phyloP scores from a whole-genome alignment of 768 basidiomycete genomes.

The Termitomyces eurrhizus region DNA sequence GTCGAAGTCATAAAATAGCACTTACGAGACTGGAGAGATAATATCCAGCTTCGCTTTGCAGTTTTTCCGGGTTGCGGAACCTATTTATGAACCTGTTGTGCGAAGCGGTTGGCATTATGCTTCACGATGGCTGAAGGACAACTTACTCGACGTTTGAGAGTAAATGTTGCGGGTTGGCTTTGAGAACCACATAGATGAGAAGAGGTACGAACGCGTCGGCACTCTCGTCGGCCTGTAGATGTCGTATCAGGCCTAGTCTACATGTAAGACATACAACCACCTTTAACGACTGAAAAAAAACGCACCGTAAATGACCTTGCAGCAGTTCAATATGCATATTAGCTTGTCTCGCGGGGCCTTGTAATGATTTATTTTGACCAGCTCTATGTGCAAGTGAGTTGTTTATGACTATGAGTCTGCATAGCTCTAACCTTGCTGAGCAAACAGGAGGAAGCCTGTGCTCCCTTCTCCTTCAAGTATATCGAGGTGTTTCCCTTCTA shows the following conservation, averaged over 20 bases:
- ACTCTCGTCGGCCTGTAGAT: conserved; percentile 77
- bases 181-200: conserved; percentile 89
- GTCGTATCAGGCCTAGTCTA: conserved; percentile 76
- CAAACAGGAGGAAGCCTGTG: conserved; percentile 84
- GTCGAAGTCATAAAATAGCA: background rate
- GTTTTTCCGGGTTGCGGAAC: conserved; percentile 83
- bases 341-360: conserved; percentile 98
- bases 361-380: conserved; percentile 97
- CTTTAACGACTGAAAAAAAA: conserved; percentile 12
- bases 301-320: conserved; percentile 98
- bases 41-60: conserved; percentile 95
- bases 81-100: conserved; percentile 88
- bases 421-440: conserved; percentile 65
- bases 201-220: conserved; percentile 96
- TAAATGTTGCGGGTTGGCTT: conserved; percentile 90
- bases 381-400: conserved; percentile 45
- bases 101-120: background rate
- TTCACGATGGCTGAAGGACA: background rate
- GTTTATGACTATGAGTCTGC: background rate
- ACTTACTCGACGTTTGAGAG: conserved; percentile 93
- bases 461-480: conserved; percentile 73
- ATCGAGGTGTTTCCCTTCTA: conserved; percentile 86
- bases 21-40: conserved; percentile 92
- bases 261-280: conserved; percentile 5
- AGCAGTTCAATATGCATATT: conserved; percentile 95